Conservation (phyloP, 1,284 basidiomycete genomes). For the Ganoderma boninense region DNA sequence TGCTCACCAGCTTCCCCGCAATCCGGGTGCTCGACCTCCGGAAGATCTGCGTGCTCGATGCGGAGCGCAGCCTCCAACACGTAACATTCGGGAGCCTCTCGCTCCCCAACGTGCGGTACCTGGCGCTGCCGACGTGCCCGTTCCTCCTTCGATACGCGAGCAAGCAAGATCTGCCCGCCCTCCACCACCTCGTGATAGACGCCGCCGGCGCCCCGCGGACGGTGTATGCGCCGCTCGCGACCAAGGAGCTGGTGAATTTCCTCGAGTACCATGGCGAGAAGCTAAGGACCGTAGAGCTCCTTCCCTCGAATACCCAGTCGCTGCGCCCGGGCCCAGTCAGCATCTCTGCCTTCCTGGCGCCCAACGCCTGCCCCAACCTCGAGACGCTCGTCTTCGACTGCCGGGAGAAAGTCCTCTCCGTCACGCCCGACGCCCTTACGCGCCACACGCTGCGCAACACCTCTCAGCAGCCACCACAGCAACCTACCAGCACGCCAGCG, state of each 20-base stretch:
- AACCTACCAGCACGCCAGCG: not conserved
- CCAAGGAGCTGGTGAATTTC: slow-evolving; percentile 44
- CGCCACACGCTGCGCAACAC: slow-evolving; percentile 18
- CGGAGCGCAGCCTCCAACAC: slow-evolving; percentile 29
- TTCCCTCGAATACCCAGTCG: slow-evolving; percentile 45
- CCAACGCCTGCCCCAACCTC: slow-evolving; percentile 53
- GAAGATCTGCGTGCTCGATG: slow-evolving; percentile 34
- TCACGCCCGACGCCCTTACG: slow-evolving; percentile 16
- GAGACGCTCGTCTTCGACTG: slow-evolving; percentile 50
- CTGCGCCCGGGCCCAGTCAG: slow-evolving; percentile 43
- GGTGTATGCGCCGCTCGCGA: slow-evolving; percentile 24
- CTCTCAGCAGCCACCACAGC: not conserved
- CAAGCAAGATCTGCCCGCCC: slow-evolving; percentile 31
- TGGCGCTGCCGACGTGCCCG: slow-evolving; percentile 34
- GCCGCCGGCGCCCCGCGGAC: slow-evolving; percentile 26
- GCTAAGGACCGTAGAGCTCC: slow-evolving; percentile 51
- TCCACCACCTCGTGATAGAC: slow-evolving; percentile 33
- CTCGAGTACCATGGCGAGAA: slow-evolving; percentile 51
- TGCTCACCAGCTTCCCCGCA: slow-evolving; percentile 26
- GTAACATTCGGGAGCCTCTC: slow-evolving; percentile 20
- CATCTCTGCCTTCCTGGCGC: slow-evolving; percentile 51
- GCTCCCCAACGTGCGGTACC: slow-evolving; percentile 31
- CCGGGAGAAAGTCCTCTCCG: slow-evolving; percentile 33
- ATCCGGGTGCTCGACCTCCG: slow-evolving; percentile 36
- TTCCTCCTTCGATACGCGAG: slow-evolving; percentile 33